Conservation (phyloP, 164 flowering plant genomes). For the Piper longum region DNA sequence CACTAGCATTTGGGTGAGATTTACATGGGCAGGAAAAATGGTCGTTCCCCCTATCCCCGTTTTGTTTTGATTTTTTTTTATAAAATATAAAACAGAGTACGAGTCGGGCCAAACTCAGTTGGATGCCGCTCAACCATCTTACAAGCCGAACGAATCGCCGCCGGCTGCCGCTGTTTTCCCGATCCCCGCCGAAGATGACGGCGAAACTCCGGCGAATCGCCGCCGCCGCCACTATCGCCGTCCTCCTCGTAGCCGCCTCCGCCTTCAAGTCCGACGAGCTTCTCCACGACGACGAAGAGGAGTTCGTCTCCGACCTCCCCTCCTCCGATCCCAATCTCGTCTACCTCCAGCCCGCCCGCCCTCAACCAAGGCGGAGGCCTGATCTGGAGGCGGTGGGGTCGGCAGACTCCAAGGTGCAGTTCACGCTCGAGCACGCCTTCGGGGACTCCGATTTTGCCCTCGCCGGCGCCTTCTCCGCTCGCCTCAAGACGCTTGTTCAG, state of each 20-base stretch:
- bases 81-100: too few relatives aligned
- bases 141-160: too few relatives aligned
- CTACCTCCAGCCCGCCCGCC: conserved; percentile 10
- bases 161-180: neutral
- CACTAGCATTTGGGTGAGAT: too few relatives aligned
- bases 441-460: conserved; percentile 60
- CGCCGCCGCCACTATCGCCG: conserved; percentile 5
- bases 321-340: conserved; percentile 13
- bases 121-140: too few relatives aligned
- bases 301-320: conserved; percentile 51
- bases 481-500: conserved; percentile 55
- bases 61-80: too few relatives aligned
- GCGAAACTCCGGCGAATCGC: neutral
- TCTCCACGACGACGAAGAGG: conserved; percentile 57
- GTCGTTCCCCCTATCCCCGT: too few relatives aligned
- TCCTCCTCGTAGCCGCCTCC: conserved; percentile 1
- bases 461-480: conserved; percentile 80
- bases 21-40: too few relatives aligned
- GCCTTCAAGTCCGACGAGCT: conserved; percentile 90
- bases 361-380: conserved; percentile 23
- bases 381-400: conserved; percentile 22
- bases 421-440: conserved; percentile 75
- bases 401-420: conserved; percentile 75
- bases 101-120: too few relatives aligned
- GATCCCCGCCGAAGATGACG: neutral